Percentiles rank a stretch among this genome's conserved stretches.
Evolutionary conservation across 2,329 filamentous ascomycete genomes (phyloP).

Genomic region (Thelonectria rubi): DNA sequence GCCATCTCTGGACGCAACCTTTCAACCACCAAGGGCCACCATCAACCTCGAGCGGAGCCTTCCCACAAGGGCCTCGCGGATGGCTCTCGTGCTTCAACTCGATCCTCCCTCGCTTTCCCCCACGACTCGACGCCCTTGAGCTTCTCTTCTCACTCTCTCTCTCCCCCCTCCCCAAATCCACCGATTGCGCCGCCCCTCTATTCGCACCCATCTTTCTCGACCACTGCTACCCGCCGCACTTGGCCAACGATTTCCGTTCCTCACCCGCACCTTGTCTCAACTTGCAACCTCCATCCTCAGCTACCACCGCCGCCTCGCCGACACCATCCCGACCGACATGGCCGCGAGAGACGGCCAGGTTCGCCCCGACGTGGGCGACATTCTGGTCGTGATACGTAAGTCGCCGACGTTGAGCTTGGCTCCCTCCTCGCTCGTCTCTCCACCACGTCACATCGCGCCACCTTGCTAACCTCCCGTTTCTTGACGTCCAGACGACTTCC

Average conservation of each 20-base stretch:
- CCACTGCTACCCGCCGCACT: slow-evolving; percentile 31
- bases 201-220: slow-evolving; percentile 28
- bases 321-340: slow-evolving; percentile 49
- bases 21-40: slow-evolving; percentile 22
- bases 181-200: slow-evolving; percentile 28
- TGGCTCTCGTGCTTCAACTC: slow-evolving; percentile 31
- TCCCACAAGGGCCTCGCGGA: slow-evolving; percentile 38
- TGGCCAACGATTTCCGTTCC: slow-evolving; percentile 33
- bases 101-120: slow-evolving; percentile 23
- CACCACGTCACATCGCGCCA: slow-evolving; percentile 11
- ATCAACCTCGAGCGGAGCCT: slow-evolving; percentile 30
- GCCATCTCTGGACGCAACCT: slow-evolving; percentile 28
- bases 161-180: slow-evolving; percentile 6
- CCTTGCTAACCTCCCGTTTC: slow-evolving; percentile 28
- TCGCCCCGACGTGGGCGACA: slow-evolving; percentile 71
- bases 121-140: slow-evolving; percentile 20
- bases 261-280: slow-evolving; percentile 34
- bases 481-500: slow-evolving; percentile 78
- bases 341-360: slow-evolving; percentile 52
- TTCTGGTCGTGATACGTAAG: slow-evolving; percentile 77
- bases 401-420: slow-evolving; percentile 40
- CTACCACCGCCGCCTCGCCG: slow-evolving; percentile 31
- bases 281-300: slow-evolving; percentile 28
- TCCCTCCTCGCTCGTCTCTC: not conserved
- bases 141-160: not conserved